phyloP scores from a whole-genome alignment of 2,329 filamentous ascomycete genomes.

The Zalaria obscura region DNA sequence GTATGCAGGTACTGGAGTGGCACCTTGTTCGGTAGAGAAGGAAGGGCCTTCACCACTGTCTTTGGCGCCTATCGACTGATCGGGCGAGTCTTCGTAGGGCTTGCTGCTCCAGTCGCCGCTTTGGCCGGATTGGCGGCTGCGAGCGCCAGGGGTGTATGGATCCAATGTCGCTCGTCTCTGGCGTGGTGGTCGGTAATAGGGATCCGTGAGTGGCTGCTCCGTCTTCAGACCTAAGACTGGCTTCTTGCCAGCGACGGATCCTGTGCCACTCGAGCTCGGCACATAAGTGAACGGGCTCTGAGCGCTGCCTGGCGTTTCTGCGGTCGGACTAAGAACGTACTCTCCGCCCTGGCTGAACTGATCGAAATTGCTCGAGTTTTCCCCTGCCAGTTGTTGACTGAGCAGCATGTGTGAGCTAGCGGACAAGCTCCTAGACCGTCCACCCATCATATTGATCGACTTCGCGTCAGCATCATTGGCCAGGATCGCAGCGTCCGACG shows the following conservation, averaged over 20 bases:
- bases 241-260: constrained; percentile 25
- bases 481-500: constrained; percentile 72
- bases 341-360: constrained; percentile 41
- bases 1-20: constrained; percentile 39
- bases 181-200: constrained; percentile 79
- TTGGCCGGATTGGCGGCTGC: constrained; percentile 21
- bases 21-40: constrained; percentile 21
- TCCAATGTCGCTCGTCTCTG: constrained; percentile 52
- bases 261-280: constrained; percentile 32
- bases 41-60: constrained; percentile 19
- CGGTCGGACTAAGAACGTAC: constrained; percentile 13
- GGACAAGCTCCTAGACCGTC: constrained; percentile 44
- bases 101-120: constrained; percentile 33
- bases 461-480: constrained; percentile 53
- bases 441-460: constrained; percentile 37
- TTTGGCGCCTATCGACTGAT: constrained; percentile 16
- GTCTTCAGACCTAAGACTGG: constrained; percentile 28
- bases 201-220: constrained; percentile 38
- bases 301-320: constrained; percentile 60
- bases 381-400: constrained; percentile 28
- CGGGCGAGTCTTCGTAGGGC: constrained; percentile 29
- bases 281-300: constrained; percentile 60
- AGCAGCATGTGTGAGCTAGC: constrained; percentile 49
- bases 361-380: constrained; percentile 37
- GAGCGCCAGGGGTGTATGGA: constrained; percentile 23